phyloP scores from a whole-genome alignment of 2,329 filamentous ascomycete genomes.

The Sporothrix phasma region DNA sequence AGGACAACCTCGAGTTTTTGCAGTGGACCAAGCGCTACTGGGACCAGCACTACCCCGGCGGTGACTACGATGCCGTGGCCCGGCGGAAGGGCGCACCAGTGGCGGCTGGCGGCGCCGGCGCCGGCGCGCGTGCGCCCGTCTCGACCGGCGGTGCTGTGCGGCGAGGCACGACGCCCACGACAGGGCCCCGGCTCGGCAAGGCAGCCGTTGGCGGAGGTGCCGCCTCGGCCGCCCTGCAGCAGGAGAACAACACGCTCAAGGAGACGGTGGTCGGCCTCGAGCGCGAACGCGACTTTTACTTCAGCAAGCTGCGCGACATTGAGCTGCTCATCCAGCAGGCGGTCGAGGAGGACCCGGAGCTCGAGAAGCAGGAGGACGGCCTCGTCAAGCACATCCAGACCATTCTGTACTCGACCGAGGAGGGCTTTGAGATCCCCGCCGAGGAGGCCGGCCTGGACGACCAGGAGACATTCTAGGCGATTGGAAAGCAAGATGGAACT shows the following conservation, averaged over 20 bases:
- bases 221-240: constrained; percentile 61
- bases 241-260: constrained; percentile 82
- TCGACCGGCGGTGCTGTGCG: constrained; percentile 40
- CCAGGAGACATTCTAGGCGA: constrained; percentile 63
- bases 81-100: constrained; percentile 63
- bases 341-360: constrained; percentile 80
- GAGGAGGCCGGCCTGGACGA: constrained; percentile 60
- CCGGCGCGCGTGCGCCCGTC: constrained; percentile 39
- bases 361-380: constrained; percentile 88
- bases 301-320: constrained; percentile 95
- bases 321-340: constrained; percentile 89
- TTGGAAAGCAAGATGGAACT: not conserved
- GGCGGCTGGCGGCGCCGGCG: constrained; percentile 25
- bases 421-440: constrained; percentile 80
- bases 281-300: constrained; percentile 97
- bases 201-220: constrained; percentile 39
- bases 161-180: constrained; percentile 54
- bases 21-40: constrained; percentile 96
- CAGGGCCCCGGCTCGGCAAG: constrained; percentile 38
- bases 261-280: constrained; percentile 92
- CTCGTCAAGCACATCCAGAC: constrained; percentile 92
- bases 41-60: constrained; percentile 96
- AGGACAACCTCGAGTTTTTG: constrained; percentile 98
- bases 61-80: constrained; percentile 85
- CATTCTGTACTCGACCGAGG: constrained; percentile 95